Evolutionary conservation across 352 stramenopile genomes (phyloP), one percentile per base, ranked within the genome.

Genomic region (Peronosclerospora sorghi): DNA sequence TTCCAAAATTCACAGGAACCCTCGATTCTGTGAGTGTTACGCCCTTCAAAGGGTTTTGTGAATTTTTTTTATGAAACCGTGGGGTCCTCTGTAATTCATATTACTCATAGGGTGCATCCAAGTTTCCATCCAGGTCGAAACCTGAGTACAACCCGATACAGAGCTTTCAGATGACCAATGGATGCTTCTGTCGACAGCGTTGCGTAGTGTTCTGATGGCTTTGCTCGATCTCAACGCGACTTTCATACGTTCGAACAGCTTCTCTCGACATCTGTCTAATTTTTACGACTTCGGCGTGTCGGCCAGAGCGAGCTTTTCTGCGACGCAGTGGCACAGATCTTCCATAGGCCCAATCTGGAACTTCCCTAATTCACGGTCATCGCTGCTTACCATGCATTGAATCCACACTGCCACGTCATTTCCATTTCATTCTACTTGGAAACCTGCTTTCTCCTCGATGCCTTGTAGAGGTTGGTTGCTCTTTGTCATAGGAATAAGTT

Each of bases 341-440:
- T 86, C 68, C 42, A 83, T 56, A 3, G 68, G 66, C 5, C 62
- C 70, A 10, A 61, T 67, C 0, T 66, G 65, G 37, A 82, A 75
- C 64, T 74, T 77, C 26, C 83, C 44, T 29, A 54, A 60, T 32
- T 83, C 70, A 10, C 75, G 70, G 62, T 75, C 84, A 21, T 80
- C 68, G 44, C 81, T 82, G 35, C 66, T 69, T 15, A 73, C 48
- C 45, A 86, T 52, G 14, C 74, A 65, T 32, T 82, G 70, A 48
- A 83, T 73, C 73, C 71, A 86, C n/a, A n/a, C 13, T 62, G 49
- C 8, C 84, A 29, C 12, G 49, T 42, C 20, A 72, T 41, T 18
- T 73, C 66, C 5, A 71, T 35, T 28, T 77, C 65, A 13, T 32
- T 46, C 29, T 35, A 14, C 29, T 52, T 14, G 13, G n/a, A 47